Percentiles rank a stretch among this genome's conserved stretches.
phyloP scores from a whole-genome alignment of 2,329 filamentous ascomycete species.

The Fusarium sambucinum region DNA sequence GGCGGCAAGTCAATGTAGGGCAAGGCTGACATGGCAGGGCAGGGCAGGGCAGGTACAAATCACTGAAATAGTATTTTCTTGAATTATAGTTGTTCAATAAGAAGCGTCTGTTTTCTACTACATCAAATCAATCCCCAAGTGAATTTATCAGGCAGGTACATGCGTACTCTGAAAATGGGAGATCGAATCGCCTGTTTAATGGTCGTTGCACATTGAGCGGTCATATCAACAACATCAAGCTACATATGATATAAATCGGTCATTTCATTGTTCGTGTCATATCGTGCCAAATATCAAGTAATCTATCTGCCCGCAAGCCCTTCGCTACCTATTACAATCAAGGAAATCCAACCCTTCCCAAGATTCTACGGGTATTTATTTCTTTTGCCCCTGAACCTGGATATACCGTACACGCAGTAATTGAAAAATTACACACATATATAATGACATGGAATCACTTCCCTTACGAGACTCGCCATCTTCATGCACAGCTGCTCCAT shows the following conservation, averaged over 20 bases:
- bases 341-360: slow-evolving; percentile 9
- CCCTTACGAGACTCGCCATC: background rate
- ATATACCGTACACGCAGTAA: slow-evolving; percentile 15
- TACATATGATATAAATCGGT: slow-evolving; percentile 11
- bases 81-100: slow-evolving; percentile 42
- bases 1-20: slow-evolving; percentile 38
- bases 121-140: background rate
- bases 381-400: slow-evolving; percentile 5
- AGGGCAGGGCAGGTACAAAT: slow-evolving; percentile 36
- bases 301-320: slow-evolving; percentile 26
- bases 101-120: slow-evolving; percentile 30
- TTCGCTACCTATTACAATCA: slow-evolving; percentile 25
- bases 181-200: background rate
- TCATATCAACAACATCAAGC: background rate
- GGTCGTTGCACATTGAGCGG: background rate
- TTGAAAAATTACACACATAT: slow-evolving; percentile 21
- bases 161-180: background rate
- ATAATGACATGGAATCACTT: slow-evolving; percentile 3
- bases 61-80: slow-evolving; percentile 33
- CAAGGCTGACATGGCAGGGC: background rate
- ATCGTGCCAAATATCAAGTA: slow-evolving; percentile 31
- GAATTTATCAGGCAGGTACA: background rate
- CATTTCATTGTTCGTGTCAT: slow-evolving; percentile 39
- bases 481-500: background rate
- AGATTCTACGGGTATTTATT: background rate